These are phyloP conservation scores for Leptomonas seymouri DNA, from an alignment of 208 protist genomes.

Conservation along the genomic window DNA sequence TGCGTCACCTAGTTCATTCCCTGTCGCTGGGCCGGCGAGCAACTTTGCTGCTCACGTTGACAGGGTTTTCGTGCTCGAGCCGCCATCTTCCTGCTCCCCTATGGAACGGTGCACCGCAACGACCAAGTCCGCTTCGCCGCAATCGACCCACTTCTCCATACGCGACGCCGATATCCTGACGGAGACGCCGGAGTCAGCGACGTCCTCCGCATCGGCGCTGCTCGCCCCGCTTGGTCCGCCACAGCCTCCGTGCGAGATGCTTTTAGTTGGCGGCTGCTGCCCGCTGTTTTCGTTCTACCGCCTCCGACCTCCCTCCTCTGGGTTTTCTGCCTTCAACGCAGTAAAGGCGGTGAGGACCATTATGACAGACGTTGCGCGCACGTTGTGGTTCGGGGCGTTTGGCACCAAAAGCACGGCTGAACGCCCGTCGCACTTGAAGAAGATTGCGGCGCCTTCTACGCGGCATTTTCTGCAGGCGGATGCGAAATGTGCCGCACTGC, in stretches of 20 bases:
- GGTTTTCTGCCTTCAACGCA: conserved; percentile 47
- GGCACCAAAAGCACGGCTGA: conserved; percentile 14
- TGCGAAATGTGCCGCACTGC: conserved; percentile 46
- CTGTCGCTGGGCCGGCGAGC: conserved; percentile 62
- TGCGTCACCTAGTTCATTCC: conserved; percentile 50
- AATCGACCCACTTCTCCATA: conserved; percentile 18
- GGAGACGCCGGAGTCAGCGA: conserved; percentile 9
- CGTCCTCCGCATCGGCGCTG: conserved; percentile 20
- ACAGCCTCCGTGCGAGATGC: conserved; percentile 19
- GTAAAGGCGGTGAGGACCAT: conserved; percentile 56
- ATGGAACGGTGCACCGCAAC: conserved; percentile 38
- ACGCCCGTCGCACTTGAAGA: conserved; percentile 28
- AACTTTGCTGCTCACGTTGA: conserved; percentile 54
- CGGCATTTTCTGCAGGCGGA: conserved; percentile 59
- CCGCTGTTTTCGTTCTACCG: conserved; percentile 65
- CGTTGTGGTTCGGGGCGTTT: conserved; percentile 40
- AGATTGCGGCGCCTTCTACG: conserved; percentile 29
- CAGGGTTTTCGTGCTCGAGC: conserved; percentile 40
- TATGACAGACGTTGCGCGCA: conserved; percentile 48
- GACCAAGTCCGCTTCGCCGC: conserved; percentile 12
- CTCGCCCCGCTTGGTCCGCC: conserved; percentile 13
- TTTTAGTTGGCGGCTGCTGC: conserved; percentile 57
- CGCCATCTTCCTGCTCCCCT: conserved; percentile 36
- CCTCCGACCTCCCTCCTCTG: conserved; percentile 35
- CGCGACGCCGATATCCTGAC: conserved; percentile 29